These are phyloP conservation scores for Corinectria fuckeliana DNA, from an alignment of 2,329 filamentous ascomycete species.

Conservation along the genomic window DNA sequence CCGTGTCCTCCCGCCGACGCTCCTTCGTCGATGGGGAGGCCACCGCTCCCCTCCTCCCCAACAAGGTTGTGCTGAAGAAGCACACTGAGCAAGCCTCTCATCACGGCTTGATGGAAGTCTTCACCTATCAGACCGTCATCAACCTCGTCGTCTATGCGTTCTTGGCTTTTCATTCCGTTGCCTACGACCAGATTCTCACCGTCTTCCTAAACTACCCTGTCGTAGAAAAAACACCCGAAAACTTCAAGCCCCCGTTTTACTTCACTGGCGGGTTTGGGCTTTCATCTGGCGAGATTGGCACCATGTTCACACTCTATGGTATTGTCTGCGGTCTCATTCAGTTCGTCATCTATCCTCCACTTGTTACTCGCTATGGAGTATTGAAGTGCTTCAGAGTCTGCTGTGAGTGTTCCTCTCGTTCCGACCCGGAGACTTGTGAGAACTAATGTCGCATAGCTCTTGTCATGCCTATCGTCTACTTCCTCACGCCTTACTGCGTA, in stretches of 20 bases:
- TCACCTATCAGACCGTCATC: slow-evolving; percentile 75
- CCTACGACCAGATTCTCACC: slow-evolving; percentile 86
- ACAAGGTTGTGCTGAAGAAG: slow-evolving; percentile 36
- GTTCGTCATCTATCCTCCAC: slow-evolving; percentile 81
- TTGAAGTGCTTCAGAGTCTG: slow-evolving; percentile 75
- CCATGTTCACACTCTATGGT: slow-evolving; percentile 85
- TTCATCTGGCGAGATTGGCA: slow-evolving; percentile 76
- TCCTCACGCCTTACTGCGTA: slow-evolving; percentile 81
- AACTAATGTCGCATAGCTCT: slow-evolving; percentile 51
- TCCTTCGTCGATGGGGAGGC: slow-evolving; percentile 64
- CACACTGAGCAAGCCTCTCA: slow-evolving; percentile 17
- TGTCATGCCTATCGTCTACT: slow-evolving; percentile 76
- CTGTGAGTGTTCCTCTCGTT: slow-evolving; percentile 44
- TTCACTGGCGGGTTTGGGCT: slow-evolving; percentile 84
- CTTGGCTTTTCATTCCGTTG: slow-evolving; percentile 80
- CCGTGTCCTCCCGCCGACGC: slow-evolving; percentile 45
- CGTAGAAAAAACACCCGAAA: slow-evolving; percentile 62
- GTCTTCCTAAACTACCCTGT: slow-evolving; percentile 84
- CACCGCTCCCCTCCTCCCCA: slow-evolving; percentile 60
- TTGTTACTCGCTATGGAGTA: slow-evolving; percentile 76
- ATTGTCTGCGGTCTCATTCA: slow-evolving; percentile 81
- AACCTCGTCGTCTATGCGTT: slow-evolving; percentile 81
- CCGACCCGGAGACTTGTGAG: too few species aligned
- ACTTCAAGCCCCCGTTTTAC: slow-evolving; percentile 74
- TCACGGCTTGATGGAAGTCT: slow-evolving; percentile 66